Conservation (phyloP, 2,329 filamentous ascomycete genomes). For the Cladosporium velox region DNA sequence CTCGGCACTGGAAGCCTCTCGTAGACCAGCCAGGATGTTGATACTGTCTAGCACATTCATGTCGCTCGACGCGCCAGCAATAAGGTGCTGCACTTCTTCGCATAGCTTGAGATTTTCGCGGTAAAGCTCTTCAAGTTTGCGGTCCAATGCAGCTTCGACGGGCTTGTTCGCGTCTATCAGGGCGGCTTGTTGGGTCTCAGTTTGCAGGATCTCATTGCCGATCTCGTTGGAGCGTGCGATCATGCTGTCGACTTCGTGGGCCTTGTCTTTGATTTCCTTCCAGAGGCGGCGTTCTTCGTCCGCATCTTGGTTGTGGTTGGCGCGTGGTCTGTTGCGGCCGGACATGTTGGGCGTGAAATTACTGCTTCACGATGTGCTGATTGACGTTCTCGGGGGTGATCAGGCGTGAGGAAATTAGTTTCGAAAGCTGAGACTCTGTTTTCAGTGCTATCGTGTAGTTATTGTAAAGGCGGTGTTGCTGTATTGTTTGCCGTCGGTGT, state of each 20-base stretch:
- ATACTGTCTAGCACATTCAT: constrained; percentile 47
- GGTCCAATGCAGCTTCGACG: constrained; percentile 43
- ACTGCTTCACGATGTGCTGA: no score
- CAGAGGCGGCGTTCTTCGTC: constrained; percentile 54
- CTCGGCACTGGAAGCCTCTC: constrained; percentile 46
- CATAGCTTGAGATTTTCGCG: constrained; percentile 52
- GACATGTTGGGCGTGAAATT: constrained; percentile 41
- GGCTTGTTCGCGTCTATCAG: constrained; percentile 34
- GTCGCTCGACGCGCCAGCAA: constrained; percentile 46
- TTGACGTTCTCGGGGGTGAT: no score
- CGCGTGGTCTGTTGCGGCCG: constrained; percentile 47
- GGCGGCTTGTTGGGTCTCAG: constrained; percentile 39
- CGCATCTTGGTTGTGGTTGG: constrained; percentile 50
- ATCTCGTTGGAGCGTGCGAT: constrained; percentile 41
- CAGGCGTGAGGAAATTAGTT: not conserved
- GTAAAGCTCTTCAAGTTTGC: constrained; percentile 48
- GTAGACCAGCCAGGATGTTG: constrained; percentile 50
- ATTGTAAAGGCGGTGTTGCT: not conserved
- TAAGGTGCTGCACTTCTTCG: constrained; percentile 48
- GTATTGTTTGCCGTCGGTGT: not conserved
- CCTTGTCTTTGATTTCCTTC: constrained; percentile 50
- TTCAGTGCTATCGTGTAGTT: not conserved
- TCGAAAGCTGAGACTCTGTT: not conserved
- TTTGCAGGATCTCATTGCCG: constrained; percentile 40
- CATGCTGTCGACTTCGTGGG: constrained; percentile 48